These are phyloP conservation scores for Candida pseudocylindracea DNA, from an alignment of 1,139 yeast species.

Conservation along the genomic window DNA sequence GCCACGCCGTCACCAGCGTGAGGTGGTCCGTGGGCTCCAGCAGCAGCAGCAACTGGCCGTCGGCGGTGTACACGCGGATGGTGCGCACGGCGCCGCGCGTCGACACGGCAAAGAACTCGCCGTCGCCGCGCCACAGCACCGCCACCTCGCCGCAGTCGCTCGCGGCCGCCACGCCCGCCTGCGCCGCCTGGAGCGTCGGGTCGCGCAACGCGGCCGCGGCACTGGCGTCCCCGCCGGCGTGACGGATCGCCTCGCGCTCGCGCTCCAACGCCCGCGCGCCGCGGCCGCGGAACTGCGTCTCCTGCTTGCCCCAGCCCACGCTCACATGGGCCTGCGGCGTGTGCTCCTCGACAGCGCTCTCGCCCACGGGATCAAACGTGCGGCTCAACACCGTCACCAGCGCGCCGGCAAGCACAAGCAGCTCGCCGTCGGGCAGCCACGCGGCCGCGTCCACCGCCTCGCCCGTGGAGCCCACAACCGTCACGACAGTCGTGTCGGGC, in stretches of 20 bases:
- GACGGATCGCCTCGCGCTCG: slow-evolving; percentile 31
- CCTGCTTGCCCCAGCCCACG: slow-evolving; percentile 97
- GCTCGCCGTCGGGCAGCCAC: slow-evolving; percentile 90
- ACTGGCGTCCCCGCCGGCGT: slow-evolving; percentile 41
- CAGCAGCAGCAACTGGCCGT: slow-evolving; percentile 61
- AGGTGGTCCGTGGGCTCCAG: slow-evolving; percentile 80
- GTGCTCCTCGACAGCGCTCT: no score
- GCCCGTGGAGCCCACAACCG: slow-evolving; percentile 74
- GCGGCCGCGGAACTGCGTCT: slow-evolving; percentile 89
- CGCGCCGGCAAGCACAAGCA: slow-evolving; percentile 32
- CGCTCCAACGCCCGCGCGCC: slow-evolving; percentile 75
- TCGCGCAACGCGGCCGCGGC: slow-evolving; percentile 46
- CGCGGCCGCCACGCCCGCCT: slow-evolving; percentile 37
- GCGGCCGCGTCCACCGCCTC: slow-evolving; percentile 48
- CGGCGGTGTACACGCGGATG: slow-evolving; percentile 61
- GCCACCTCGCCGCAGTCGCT: slow-evolving; percentile 22
- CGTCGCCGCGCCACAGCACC: slow-evolving; percentile 91
- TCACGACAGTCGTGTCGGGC: slow-evolving; percentile 30
- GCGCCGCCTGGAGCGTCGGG: slow-evolving; percentile 73
- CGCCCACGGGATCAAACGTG: no score
- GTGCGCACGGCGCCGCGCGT: slow-evolving; percentile 41
- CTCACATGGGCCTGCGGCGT: slow-evolving; percentile 27
- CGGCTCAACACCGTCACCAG: no score
- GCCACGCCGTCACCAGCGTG: slow-evolving; percentile 62
- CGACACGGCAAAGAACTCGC: slow-evolving; percentile 57